Conservation (phyloP, 345 rosid species). For the Ailanthus altissimus region DNA sequence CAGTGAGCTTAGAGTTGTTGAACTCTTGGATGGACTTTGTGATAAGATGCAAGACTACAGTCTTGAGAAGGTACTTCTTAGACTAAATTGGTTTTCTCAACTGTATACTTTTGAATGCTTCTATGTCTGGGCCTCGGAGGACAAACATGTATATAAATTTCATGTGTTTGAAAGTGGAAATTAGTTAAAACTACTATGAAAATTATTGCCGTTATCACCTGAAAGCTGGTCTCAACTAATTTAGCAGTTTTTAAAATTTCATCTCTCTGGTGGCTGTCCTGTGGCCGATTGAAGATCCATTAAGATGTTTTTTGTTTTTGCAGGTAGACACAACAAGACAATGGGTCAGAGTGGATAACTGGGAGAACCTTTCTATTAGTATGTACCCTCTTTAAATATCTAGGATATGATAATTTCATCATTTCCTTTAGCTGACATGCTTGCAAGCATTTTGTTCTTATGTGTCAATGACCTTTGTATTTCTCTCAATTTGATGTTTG, state of each 20-base stretch:
- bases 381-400: conserved; percentile 25
- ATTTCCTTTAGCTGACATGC: not conserved
- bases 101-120: conserved; percentile 1
- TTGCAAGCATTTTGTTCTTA: not conserved
- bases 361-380: conserved; percentile 60
- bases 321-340: conserved; percentile 56
- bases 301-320: conserved; percentile 23
- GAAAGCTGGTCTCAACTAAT: not conserved
- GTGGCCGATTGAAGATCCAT: not conserved
- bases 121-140: not conserved
- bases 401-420: not conserved
- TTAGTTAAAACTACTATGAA: not conserved
- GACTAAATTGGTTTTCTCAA: conserved; percentile 3
- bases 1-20: conserved; percentile 91
- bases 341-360: conserved; percentile 73
- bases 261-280: not conserved
- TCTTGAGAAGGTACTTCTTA: conserved; percentile 62
- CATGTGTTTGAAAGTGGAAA: not conserved
- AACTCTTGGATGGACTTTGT: conserved; percentile 88
- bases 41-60: conserved; percentile 94
- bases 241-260: conserved; percentile 2
- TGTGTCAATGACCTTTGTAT: not conserved
- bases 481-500: not conserved
- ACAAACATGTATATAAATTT: not conserved
- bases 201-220: not conserved